Evolutionary conservation across 768 basidiomycete species (phyloP), one percentile per base, ranked within the genome.

Genomic region (Suillus decipiens): DNA sequence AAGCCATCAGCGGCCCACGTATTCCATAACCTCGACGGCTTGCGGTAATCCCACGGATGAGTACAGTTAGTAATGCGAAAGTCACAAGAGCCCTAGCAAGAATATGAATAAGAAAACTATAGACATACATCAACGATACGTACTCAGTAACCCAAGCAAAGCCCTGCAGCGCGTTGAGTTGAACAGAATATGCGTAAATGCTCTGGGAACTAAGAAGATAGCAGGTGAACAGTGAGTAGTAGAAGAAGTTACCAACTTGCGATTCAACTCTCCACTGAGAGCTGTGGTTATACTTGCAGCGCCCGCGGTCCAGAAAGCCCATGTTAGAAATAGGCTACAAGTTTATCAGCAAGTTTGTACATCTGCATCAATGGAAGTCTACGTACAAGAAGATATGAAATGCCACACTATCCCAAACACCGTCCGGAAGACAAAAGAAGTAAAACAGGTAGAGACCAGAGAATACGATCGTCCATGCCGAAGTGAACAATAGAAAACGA

Each of bases 61-160:
- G 72, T 60, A 88, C 82, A 17, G 84, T 69, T 53, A 89, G 65
- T 50, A 92, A 74, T 0, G 84, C 76, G 61, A 91, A 76, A 1
- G 89, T 90, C 17, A 87, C 76, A 43, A 92, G 63, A 24, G 89
- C 78, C 86, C 91, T 92, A 66, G 14, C 33, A 41, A 37, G n/a
- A 10, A 24, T n/a, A n/a, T n/a, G 37, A 63, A 36, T 6, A 22
- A 50, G 11, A 33, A 41, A 42, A 7, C 7, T 28, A 47, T 39
- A 5, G 5, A 8, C 15, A 43, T 33, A 47, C 22, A 5, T 24
- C 37, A 19, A 34, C 50, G 58, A 58, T 12, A 75, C 85, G 65
- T 66, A 90, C 90, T 87, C 89, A 67, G 84, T 82, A 12, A 89
- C 69, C 91, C 92, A 93, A 9, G 89, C 85, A 68, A 93, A 92